Conservation (phyloP, 1,139 yeast genomes). For the Debaryomyces sp. region DNA sequence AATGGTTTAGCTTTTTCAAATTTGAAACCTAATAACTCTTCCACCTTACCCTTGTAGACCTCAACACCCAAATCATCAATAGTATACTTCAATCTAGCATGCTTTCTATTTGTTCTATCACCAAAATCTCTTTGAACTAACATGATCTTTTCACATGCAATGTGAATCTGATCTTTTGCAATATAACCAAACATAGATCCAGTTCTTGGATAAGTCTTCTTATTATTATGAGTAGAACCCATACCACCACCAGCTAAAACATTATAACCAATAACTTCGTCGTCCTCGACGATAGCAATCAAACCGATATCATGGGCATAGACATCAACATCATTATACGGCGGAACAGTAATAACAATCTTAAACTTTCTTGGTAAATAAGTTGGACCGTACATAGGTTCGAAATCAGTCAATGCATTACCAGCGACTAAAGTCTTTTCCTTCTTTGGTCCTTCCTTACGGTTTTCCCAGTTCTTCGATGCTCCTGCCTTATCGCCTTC, state of each 20-base stretch:
- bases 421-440: constrained; percentile 84
- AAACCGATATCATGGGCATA: constrained; percentile 95
- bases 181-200: constrained; percentile 86
- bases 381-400: constrained; percentile 84
- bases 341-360: constrained; percentile 93
- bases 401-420: constrained; percentile 80
- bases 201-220: constrained; percentile 94
- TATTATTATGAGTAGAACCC: constrained; percentile 97
- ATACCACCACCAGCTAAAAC: constrained; percentile 97
- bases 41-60: constrained; percentile 76
- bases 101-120: constrained; percentile 95
- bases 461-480: constrained; percentile 67
- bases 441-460: constrained; percentile 79
- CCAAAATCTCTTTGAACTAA: constrained; percentile 94
- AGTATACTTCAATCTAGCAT: constrained; percentile 96
- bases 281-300: constrained; percentile 79
- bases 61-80: constrained; percentile 91
- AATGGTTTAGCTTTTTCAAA: constrained; percentile 73
- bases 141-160: constrained; percentile 90
- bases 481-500: constrained; percentile 70
- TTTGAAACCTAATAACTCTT: constrained; percentile 76
- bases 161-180: constrained; percentile 64
- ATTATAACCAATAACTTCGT: constrained; percentile 74
- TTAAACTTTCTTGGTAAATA: constrained; percentile 96
- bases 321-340: constrained; percentile 95